A percentile compares a stretch with the other conserved stretches of the same genome.
phyloP scores from a whole-genome alignment of 768 basidiomycete species.

The Mycena epipterygia region DNA sequence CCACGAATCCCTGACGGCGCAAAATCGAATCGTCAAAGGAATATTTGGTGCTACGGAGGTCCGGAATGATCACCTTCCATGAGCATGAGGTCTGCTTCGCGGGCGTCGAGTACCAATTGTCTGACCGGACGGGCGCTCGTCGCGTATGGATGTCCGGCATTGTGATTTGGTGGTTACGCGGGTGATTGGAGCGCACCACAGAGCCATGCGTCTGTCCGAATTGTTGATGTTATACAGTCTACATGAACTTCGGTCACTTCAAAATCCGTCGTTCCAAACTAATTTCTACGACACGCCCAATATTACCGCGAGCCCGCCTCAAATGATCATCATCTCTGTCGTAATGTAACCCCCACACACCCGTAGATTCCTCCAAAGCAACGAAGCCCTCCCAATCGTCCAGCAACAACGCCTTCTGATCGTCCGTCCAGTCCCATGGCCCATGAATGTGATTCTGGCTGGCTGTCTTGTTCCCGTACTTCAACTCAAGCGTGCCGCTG shows the following conservation, averaged over 20 bases:
- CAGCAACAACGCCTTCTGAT: slow-evolving; percentile 38
- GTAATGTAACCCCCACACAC: slow-evolving; percentile 41
- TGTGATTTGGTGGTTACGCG: no score
- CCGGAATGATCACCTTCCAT: no score
- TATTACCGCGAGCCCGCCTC: slow-evolving; percentile 26
- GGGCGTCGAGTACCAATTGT: no score
- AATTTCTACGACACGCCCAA: slow-evolving; percentile 37
- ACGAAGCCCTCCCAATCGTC: slow-evolving; percentile 46
- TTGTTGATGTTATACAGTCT: no score
- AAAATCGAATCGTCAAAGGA: no score
- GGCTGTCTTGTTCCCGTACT: slow-evolving; percentile 47
- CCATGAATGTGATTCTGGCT: slow-evolving; percentile 43
- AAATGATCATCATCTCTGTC: slow-evolving; percentile 44
- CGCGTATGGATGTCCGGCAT: no score
- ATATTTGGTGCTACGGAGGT: no score
- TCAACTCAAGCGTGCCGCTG: slow-evolving; percentile 39
- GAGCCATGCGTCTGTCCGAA: no score
- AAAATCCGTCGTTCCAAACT: slow-evolving; percentile 35
- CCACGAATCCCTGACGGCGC: no score
- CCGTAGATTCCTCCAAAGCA: slow-evolving; percentile 40
- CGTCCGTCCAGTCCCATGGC: slow-evolving; percentile 48
- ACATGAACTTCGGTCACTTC: background rate
- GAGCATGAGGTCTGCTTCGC: no score
- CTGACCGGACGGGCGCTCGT: no score
- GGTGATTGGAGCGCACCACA: no score